Percentiles rank a stretch among this genome's conserved stretches.
Evolutionary conservation across 345 rosid genomes (phyloP).

Genomic region (Linum trigynum): DNA sequence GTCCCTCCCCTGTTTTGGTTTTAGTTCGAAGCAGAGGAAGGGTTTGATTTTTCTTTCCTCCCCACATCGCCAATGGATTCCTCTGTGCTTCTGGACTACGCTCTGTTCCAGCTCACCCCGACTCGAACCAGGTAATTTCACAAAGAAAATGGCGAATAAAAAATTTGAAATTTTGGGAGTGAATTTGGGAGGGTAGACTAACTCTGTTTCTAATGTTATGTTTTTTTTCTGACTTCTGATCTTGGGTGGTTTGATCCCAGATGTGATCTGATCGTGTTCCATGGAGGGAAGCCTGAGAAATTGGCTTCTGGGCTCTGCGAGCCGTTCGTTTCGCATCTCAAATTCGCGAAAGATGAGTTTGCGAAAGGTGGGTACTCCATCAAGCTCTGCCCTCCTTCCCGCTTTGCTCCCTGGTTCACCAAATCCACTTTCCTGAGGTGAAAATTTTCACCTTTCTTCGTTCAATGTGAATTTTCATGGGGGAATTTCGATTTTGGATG

Average conservation of each 20-base stretch:
- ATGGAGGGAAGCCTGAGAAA: conserved; percentile 56
- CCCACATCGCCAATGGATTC: too few relatives aligned
- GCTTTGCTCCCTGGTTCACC: conserved; percentile 63
- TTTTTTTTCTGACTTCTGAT: background rate
- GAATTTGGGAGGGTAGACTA: too few relatives aligned
- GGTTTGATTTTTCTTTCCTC: too few relatives aligned
- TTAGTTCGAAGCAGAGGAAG: too few relatives aligned
- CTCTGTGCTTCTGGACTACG: conserved; percentile 47
- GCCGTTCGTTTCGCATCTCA: conserved; percentile 72
- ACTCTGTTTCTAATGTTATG: too few relatives aligned
- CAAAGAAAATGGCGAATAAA: too few relatives aligned
- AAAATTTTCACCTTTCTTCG: background rate
- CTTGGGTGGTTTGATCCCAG: conserved; percentile 26
- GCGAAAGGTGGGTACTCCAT: conserved; percentile 81
- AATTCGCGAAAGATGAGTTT: conserved; percentile 68
- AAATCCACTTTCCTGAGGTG: conserved; percentile 78
- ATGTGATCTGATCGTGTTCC: conserved; percentile 66
- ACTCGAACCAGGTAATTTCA: conserved; percentile 74
- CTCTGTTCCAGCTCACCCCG: conserved; percentile 86
- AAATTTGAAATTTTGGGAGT: background rate
- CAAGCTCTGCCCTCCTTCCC: conserved; percentile 50
- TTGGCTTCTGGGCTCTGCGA: conserved; percentile 76
- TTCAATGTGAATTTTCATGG: background rate
- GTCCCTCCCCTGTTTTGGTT: too few relatives aligned
- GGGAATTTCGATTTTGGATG: too few relatives aligned